Evolutionary conservation across 768 basidiomycete genomes (phyloP), one percentile per base, ranked within the genome.

Genomic region (Heimioporus sp.): DNA sequence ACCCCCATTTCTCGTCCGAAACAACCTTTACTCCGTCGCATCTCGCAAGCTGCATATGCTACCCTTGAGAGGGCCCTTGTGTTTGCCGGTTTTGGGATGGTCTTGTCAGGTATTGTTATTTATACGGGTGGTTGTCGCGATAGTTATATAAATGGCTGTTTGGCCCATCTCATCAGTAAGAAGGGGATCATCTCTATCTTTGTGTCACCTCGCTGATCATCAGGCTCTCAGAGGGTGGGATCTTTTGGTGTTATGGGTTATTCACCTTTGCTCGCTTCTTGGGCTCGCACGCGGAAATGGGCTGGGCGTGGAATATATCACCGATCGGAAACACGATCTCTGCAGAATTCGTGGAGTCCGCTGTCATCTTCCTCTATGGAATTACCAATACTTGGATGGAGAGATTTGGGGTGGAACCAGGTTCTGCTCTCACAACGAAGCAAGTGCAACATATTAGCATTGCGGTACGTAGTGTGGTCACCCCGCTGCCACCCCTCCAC

Each of bases 361-460:
- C 76, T 10, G 78, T 92, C 46, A 94, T 98, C 61, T 95, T 95
- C 71, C 32, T 84, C 0, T 98, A 98, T 65, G 95, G 95, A 9
- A 76, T 81, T 32, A 87, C 92, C 39, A 96, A 98, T 65, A 92
- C 89, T 15, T 98, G 92, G 92, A 92, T 98, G 90, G 96, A 98
- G 71, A 81, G 96, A 38, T 90, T 96, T 58, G 95, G 94, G 4
- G 90, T 86, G 1, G 71, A 79, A 15, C 72, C 87, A 0, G 91
- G 90, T 13, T 86, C 87, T 63, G 90, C 94, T 13, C 96, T 80
- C 72, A 89, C 90, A 2, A 88, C 92, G 21, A 96, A 93, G 68
- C 82, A 97, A 65, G 81, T 97, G 15, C 92, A 98, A 63, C 96
- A 98, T 61, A 95, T 96, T 49, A 81, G 87, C 49, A 97, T 98